phyloP scores from a whole-genome alignment of 2,329 filamentous ascomycete genomes.

The Calycina herbarum region DNA sequence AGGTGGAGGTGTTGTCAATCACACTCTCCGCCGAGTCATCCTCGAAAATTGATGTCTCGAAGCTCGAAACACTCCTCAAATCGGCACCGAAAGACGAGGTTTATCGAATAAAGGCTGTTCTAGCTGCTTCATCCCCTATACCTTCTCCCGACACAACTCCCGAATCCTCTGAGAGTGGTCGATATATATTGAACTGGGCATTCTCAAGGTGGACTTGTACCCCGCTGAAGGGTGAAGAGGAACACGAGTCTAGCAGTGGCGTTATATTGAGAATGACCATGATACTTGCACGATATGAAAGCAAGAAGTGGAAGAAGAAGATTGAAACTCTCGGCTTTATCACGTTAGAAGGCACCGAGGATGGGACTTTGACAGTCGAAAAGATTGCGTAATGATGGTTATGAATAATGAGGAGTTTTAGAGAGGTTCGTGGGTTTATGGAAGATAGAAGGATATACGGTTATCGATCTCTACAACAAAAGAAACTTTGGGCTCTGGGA shows the following conservation, averaged over 20 bases:
- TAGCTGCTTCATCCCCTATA: slow-evolving; percentile 50
- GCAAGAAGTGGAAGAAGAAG: slow-evolving; percentile 74
- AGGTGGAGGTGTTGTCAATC: slow-evolving; percentile 91
- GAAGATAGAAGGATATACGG: not conserved
- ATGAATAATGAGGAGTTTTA: not conserved
- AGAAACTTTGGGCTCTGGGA: no score
- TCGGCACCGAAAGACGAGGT: slow-evolving; percentile 87
- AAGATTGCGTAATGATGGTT: slow-evolving; percentile 29
- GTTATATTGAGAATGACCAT: slow-evolving; percentile 69
- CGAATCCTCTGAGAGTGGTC: slow-evolving; percentile 40
- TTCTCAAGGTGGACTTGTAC: slow-evolving; percentile 96
- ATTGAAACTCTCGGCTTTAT: slow-evolving; percentile 59
- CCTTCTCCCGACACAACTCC: slow-evolving; percentile 50
- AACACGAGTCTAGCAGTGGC: slow-evolving; percentile 58
- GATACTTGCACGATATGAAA: slow-evolving; percentile 72
- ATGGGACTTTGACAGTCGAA: slow-evolving; percentile 52
- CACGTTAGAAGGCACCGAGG: slow-evolving; percentile 47
- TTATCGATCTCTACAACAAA: slow-evolving; percentile 6
- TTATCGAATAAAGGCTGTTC: slow-evolving; percentile 84
- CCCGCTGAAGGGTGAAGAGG: slow-evolving; percentile 48
- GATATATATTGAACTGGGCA: slow-evolving; percentile 97
- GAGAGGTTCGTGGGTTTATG: not conserved
- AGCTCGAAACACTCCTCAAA: slow-evolving; percentile 67
- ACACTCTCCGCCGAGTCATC: slow-evolving; percentile 53
- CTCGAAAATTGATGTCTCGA: slow-evolving; percentile 53